These are phyloP conservation scores for Herpotrichia juniperi DNA, from an alignment of 2,329 filamentous ascomycete species.

Conservation along the genomic window DNA sequence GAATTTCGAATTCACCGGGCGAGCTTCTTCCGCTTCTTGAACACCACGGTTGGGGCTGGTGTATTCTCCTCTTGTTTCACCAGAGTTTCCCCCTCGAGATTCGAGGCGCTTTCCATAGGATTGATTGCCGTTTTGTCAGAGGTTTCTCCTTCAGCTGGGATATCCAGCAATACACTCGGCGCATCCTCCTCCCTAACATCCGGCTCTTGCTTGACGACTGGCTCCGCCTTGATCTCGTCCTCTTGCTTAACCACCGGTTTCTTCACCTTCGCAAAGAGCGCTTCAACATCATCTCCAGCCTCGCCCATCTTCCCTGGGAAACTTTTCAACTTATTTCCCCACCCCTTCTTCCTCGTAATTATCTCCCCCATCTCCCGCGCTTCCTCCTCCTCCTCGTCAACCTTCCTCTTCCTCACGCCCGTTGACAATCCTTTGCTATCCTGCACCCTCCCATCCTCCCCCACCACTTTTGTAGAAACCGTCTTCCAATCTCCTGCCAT, in stretches of 20 bases:
- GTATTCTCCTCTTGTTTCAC: slow-evolving; percentile 30
- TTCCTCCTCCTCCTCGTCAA: slow-evolving; percentile 66
- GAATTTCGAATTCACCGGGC: slow-evolving; percentile 49
- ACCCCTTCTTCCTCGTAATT: slow-evolving; percentile 47
- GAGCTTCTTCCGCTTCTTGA: slow-evolving; percentile 80
- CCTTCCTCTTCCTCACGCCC: slow-evolving; percentile 68
- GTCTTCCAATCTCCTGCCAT: slow-evolving; percentile 88
- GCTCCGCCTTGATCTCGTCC: slow-evolving; percentile 30
- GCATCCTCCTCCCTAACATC: slow-evolving; percentile 47
- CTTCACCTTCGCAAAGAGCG: slow-evolving; percentile 53
- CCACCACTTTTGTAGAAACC: slow-evolving; percentile 57
- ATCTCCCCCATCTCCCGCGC: slow-evolving; percentile 62
- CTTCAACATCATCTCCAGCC: slow-evolving; percentile 68
- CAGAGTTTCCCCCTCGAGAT: slow-evolving; percentile 14
- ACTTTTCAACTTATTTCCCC: slow-evolving; percentile 53
- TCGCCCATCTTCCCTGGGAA: slow-evolving; percentile 51
- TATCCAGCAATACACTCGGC: slow-evolving; percentile 24
- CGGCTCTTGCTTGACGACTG: slow-evolving; percentile 47
- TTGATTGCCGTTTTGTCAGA: slow-evolving; percentile 10
- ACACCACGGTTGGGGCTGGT: slow-evolving; percentile 62
- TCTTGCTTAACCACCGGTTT: slow-evolving; percentile 28
- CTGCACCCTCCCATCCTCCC: slow-evolving; percentile 52
- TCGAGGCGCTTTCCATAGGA: background rate
- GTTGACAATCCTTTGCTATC: slow-evolving; percentile 53
- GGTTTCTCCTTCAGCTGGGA: slow-evolving; percentile 37